phyloP scores from a whole-genome alignment of 192 early-diverging fungal species.

The Dissophora globulifera region DNA sequence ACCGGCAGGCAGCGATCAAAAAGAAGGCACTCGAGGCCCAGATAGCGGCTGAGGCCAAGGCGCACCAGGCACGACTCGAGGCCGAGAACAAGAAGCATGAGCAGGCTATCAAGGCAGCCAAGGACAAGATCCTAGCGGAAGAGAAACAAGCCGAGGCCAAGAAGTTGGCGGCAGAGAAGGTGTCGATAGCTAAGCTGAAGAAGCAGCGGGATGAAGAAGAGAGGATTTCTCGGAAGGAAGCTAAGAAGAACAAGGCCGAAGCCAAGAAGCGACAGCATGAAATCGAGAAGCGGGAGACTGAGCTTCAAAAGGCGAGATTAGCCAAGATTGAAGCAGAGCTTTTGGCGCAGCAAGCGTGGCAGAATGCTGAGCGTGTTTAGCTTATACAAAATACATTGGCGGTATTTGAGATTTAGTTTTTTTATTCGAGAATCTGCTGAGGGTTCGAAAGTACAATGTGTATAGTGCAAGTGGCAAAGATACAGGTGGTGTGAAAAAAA shows the following conservation, averaged over 20 bases:
- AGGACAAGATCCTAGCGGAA: constrained; percentile 21
- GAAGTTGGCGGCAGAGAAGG: constrained; percentile 15
- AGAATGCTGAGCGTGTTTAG: constrained; percentile 7
- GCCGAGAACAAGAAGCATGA: constrained; percentile 37
- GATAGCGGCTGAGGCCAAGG: constrained; percentile 14
- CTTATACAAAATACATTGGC: too few species aligned
- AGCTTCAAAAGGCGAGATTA: constrained; percentile 11
- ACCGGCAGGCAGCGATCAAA: constrained; percentile 9
- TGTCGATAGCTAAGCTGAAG: background rate
- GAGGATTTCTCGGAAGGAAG: background rate
- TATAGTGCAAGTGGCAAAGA: too few species aligned
- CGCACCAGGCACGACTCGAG: background rate
- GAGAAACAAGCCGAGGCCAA: constrained; percentile 16
- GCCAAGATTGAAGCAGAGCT: constrained; percentile 7
- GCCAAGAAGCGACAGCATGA: constrained; percentile 12
- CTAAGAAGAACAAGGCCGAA: constrained; percentile 11
- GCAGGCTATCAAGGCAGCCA: background rate
- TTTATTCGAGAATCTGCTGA: too few species aligned
- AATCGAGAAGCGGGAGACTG: constrained; percentile 8
- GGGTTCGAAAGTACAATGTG: too few species aligned
- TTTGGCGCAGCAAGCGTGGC: background rate
- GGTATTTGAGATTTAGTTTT: too few species aligned
- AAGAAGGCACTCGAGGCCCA: constrained; percentile 2
- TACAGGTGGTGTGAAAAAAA: too few species aligned
- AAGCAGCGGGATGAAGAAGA: constrained; percentile 6